Conservation (phyloP, 2,329 filamentous ascomycete genomes). For the Seiridium cupressi region DNA sequence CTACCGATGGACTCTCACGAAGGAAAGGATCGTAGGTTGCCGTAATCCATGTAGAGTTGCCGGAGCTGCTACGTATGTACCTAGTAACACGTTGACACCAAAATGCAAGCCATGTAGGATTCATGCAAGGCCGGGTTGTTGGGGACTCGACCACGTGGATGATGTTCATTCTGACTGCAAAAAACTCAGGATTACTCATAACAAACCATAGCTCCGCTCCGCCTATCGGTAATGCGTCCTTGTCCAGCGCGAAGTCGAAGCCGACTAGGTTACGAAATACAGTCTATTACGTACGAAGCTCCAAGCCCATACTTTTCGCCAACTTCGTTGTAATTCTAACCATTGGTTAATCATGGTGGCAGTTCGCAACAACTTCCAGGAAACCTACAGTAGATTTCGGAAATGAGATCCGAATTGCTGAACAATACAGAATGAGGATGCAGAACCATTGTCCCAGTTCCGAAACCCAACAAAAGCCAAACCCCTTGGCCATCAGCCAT, state of each 20-base stretch:
- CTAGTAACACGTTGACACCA: neutral
- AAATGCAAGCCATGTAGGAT: neutral
- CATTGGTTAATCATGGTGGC: neutral
- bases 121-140: neutral
- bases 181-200: neutral
- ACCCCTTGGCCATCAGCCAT: neutral
- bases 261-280: neutral
- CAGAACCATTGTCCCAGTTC: neutral
- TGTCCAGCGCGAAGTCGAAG: neutral
- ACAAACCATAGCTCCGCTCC: neutral
- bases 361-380: neutral
- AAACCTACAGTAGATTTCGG: too few relatives aligned
- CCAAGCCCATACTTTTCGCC: neutral
- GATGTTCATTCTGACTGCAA: constrained; percentile 17
- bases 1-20: too few relatives aligned
- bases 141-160: constrained; percentile 14
- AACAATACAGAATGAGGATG: too few relatives aligned
- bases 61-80: neutral
- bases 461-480: neutral
- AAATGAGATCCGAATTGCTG: too few relatives aligned
- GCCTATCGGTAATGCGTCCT: neutral
- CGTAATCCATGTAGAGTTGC: too few relatives aligned
- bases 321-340: neutral
- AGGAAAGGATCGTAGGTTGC: too few relatives aligned
- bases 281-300: neutral